phyloP scores from a whole-genome alignment of 257 asterid genomes.

The Fraxinus americana region DNA sequence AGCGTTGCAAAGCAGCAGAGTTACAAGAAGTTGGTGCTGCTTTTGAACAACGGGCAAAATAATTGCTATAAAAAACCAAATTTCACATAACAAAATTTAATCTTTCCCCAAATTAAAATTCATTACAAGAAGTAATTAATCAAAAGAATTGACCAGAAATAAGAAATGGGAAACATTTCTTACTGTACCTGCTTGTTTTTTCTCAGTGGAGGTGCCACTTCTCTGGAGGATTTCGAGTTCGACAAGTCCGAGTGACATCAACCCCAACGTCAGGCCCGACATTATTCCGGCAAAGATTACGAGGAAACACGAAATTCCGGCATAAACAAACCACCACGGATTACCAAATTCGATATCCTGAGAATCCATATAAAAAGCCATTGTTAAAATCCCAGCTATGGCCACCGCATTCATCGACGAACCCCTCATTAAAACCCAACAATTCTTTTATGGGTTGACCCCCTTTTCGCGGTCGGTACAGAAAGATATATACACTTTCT shows the following conservation, averaged over 20 bases:
- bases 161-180: neutral
- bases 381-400: conserved; percentile 39
- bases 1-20: conserved; percentile 86
- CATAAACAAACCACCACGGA: conserved; percentile 90
- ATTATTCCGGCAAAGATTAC: conserved; percentile 94
- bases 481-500: neutral
- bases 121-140: neutral
- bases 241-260: conserved; percentile 92
- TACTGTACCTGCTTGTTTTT: conserved; percentile 81
- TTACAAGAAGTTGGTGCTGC: conserved; percentile 99
- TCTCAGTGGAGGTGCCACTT: conserved; percentile 70
- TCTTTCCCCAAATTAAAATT: neutral
- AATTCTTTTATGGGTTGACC: neutral
- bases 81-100: neutral
- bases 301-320: conserved; percentile 86
- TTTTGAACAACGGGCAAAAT: conserved; percentile 88
- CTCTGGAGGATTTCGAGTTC: conserved; percentile 92
- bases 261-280: conserved; percentile 91
- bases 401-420: conserved; percentile 45
- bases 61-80: conserved; percentile 41
- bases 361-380: conserved; percentile 58
- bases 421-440: conserved; percentile 30
- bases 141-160: neutral
- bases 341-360: conserved; percentile 81
- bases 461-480: neutral